Base-by-base conservation (phyloP, 2,329 filamentous ascomycete genomes). In the Microdochium bolleyi region DNA sequence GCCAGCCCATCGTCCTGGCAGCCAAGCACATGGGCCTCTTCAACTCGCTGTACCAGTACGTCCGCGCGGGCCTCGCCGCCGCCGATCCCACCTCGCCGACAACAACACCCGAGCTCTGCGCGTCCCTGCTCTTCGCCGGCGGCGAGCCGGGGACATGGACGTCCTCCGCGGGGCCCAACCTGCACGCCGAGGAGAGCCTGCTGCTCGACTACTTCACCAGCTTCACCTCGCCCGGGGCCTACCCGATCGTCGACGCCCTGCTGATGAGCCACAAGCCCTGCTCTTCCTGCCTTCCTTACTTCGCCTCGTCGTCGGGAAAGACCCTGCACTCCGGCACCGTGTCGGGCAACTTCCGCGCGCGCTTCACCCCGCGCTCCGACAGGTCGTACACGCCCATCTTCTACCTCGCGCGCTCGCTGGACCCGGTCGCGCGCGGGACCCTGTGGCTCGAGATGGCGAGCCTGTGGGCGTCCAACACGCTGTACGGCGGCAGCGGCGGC, bases 191-290 rank as follows among this genome's bases (percentile, higher is more conserved):
- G 24, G 64, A 66, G 53, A 63, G 62, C 52, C 59, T 64, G 46
- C 55, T 66, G n/a, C 54, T 63, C 2, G 56, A 57, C 3, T 65
- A 66, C 53, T 64, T 61, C 56, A 59, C 62, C 24, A 55, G 58
- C 25, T 66, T 66, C 57, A 61, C 65, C 57, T 63, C 61, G 0
- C 64, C 64, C 0, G 64, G 64, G 0, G 60, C 64, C 1, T 66
- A 63, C 49, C 64, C 64, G 0, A 64, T 66, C 52, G 57, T 64
- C 16, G 63, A 65, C 56, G 61, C 62, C 9, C 56, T 66, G 56
- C 55, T 66, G 0, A 54, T 66, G 9, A 49, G 54, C 37, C 52
- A 56, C 46, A 64, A 64, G 56, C 64, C 64, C 2, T 66, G 64
- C 55, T 30, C 52, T n/a, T 57, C 52, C 51, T 66, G 64, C 49